Evolutionary conservation across 768 basidiomycete species (phyloP), one percentile per base, ranked within the genome.

Genomic region (Leccinum variicolor): DNA sequence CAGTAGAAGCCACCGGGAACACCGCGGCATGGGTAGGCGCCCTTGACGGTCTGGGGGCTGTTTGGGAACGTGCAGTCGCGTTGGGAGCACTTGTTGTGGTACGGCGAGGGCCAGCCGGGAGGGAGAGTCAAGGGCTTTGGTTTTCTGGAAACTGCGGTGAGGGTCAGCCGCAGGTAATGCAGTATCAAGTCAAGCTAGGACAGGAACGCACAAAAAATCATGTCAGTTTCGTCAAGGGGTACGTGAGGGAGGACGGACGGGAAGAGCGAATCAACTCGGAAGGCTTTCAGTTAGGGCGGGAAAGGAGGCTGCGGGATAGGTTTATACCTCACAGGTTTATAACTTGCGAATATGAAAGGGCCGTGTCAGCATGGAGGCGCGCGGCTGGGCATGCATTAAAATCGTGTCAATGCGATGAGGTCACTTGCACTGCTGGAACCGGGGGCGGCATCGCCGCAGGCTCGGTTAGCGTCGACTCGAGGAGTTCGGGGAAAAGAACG

Each of bases 81-180:
- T 43, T 73, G 66, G 50, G 68, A 69, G 34, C 74, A 75, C 54
- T 72, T 76, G 63, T 74, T 72, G 52, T 76, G 75, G 54, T 64
- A 74, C 9, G 65, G 65, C 9, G 75, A 75, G 19, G 74, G 74
- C 75, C 75, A 75, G 39, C 64, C 66, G 3, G 69, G 55, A 1
- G 73, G 74, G 5, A 71, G 63, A 2, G 65, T 58, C 26, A 63
- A 57, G 23, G 59, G 34, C 36, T 75, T 75, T 41, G 69, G 64
- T 26, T 68, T 74, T 60, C 50, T 68, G 47, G 60, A 69, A 52
- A 75, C 72, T 75, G 36, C 17, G 51, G 9, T 26, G 26, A 4
- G 14, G 60, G 58, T 43, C 26, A 19, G 21, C 13, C 19, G 26
- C 23, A 11, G 48, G 6, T 64, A 13, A 54, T 53, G 33, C 26